These are phyloP conservation scores for Xylaria scruposa DNA, from an alignment of 495 filamentous ascomycete genomes.

Conservation along the genomic window DNA sequence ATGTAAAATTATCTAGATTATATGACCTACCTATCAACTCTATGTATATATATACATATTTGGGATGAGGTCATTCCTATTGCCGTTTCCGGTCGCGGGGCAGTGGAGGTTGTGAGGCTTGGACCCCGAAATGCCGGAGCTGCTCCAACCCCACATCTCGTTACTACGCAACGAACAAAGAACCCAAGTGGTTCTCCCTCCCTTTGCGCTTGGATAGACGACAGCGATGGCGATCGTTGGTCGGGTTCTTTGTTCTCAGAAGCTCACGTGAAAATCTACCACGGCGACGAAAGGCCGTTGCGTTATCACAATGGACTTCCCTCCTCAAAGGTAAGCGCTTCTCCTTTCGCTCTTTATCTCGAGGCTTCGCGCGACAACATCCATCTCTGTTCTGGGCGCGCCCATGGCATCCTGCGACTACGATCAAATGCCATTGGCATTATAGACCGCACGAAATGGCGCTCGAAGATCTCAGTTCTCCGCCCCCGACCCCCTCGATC, in stretches of 20 bases:
- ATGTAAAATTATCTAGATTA: neutral
- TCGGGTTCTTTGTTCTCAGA: constrained; percentile 34
- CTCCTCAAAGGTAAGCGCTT: constrained; percentile 38
- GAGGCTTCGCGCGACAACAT: neutral
- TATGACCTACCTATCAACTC: neutral
- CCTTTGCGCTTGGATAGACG: neutral
- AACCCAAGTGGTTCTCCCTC: neutral
- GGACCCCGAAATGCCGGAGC: neutral
- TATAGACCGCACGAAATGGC: neutral
- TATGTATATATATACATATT: neutral
- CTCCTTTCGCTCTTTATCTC: constrained; percentile 19
- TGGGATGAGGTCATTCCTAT: neutral
- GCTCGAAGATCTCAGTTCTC: neutral
- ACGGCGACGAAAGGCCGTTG: constrained; percentile 16
- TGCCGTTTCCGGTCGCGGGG: constrained; percentile 8
- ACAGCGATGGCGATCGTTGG: constrained; percentile 12
- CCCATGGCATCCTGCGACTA: neutral
- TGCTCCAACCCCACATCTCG: neutral
- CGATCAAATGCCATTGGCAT: constrained; percentile 12
- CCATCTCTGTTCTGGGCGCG: neutral
- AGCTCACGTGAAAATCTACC: neutral
- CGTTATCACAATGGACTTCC: constrained; percentile 37
- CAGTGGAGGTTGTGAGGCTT: neutral
- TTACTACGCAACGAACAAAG: neutral
- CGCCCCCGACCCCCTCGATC: constrained; percentile 9